Evolutionary conservation across 371 early-diverging fungal species (phyloP).

Genomic region (Lichtheimia ornata): DNA sequence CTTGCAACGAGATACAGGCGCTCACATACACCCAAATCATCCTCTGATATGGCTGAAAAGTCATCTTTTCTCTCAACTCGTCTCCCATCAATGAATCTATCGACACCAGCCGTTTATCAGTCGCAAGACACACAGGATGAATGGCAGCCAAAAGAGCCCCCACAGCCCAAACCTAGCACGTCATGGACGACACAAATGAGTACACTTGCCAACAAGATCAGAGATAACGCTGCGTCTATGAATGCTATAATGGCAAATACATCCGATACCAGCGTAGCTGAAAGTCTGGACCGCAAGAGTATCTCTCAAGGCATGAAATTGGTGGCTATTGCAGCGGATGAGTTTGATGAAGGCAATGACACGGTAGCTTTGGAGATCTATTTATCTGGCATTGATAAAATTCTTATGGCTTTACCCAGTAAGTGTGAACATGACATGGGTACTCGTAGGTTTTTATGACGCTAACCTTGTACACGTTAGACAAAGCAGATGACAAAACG

Average conservation of each 20-base stretch:
- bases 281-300: constrained; percentile 29
- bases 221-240: constrained; percentile 16
- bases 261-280: background rate
- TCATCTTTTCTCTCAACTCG: no score
- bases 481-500: constrained; percentile 31
- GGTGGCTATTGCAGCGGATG: constrained; percentile 51
- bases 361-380: constrained; percentile 51
- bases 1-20: no score
- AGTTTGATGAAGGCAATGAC: constrained; percentile 52
- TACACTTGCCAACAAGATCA: constrained; percentile 32
- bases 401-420: constrained; percentile 59
- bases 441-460: background rate
- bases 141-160: no score
- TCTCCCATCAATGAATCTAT: no score
- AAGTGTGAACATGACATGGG: constrained; percentile 1
- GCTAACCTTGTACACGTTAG: constrained; percentile 3
- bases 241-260: constrained; percentile 13
- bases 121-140: no score
- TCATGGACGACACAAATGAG: constrained; percentile 41
- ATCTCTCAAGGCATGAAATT: constrained; percentile 59
- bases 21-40: no score
- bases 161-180: constrained; percentile 27
- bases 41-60: no score
- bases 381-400: constrained; percentile 49
- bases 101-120: no score